phyloP scores from a whole-genome alignment of 164 flowering plant genomes.

The Brasenia schreberi region DNA sequence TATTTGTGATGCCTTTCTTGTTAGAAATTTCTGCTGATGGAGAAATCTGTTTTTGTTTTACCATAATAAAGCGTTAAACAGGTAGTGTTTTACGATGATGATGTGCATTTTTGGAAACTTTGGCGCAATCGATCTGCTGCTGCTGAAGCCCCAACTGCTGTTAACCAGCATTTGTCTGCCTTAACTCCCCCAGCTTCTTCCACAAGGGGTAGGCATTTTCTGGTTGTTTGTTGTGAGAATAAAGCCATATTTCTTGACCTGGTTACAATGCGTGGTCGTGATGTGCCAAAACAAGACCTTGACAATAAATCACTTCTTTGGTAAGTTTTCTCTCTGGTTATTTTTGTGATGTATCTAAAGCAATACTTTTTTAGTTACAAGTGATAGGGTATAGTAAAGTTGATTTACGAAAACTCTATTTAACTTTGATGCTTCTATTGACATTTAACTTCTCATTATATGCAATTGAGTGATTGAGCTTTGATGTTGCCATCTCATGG shows the following conservation, averaged over 20 bases:
- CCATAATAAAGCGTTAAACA: slow-evolving; percentile 74
- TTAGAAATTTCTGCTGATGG: slow-evolving; percentile 1
- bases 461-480: too few species aligned
- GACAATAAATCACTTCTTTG: slow-evolving; percentile 89
- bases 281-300: slow-evolving; percentile 96
- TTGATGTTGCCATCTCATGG: too few species aligned
- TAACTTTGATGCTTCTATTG: too few species aligned
- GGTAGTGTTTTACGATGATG: slow-evolving; percentile 91
- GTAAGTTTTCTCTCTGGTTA: slow-evolving; percentile 23
- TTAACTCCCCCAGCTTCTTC: slow-evolving; percentile 72
- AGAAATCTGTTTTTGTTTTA: not conserved
- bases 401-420: too few species aligned
- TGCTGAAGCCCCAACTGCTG: slow-evolving; percentile 89
- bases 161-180: slow-evolving; percentile 50
- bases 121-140: slow-evolving; percentile 92
- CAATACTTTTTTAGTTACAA: not conserved
- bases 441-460: too few species aligned
- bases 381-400: not conserved
- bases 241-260: slow-evolving; percentile 95
- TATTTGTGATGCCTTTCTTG: too few species aligned
- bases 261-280: slow-evolving; percentile 99
- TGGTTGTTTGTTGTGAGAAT: slow-evolving; percentile 93
- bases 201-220: slow-evolving; percentile 97
- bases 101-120: slow-evolving; percentile 94
- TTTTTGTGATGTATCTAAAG: too few species aligned